phyloP scores from a whole-genome alignment of 2,329 filamentous ascomycete species.

The Teratosphaeria epicoccoides region DNA sequence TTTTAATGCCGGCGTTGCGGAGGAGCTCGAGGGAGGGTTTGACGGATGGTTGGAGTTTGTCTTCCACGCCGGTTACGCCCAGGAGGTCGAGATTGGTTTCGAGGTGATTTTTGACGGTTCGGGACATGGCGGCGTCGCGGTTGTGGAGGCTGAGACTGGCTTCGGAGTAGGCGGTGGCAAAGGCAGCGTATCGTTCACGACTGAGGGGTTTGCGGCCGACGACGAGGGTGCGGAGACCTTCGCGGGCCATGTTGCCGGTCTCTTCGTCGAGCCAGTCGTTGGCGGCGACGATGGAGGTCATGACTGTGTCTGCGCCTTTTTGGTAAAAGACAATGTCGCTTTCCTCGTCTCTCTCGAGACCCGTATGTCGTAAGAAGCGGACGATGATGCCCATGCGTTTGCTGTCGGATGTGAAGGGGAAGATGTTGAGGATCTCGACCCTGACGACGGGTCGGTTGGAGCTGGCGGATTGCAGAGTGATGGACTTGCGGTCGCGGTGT shows the following conservation, averaged over 20 bases:
- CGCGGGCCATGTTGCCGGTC: slow-evolving; percentile 97
- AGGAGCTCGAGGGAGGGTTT: slow-evolving; percentile 91
- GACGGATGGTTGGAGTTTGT: slow-evolving; percentile 90
- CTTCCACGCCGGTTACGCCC: slow-evolving; percentile 95
- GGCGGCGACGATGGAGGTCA: slow-evolving; percentile 86
- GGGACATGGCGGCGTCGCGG: slow-evolving; percentile 72
- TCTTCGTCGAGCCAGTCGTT: slow-evolving; percentile 99
- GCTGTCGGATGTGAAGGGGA: slow-evolving; percentile 94
- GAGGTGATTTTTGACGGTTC: slow-evolving; percentile 67
- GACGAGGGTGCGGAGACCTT: slow-evolving; percentile 86
- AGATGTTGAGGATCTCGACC: slow-evolving; percentile 83
- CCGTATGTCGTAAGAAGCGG: slow-evolving; percentile 50
- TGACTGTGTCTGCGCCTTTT: slow-evolving; percentile 96
- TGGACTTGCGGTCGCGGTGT: slow-evolving; percentile 76
- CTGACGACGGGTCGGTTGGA: slow-evolving; percentile 66
- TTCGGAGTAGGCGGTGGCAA: slow-evolving; percentile 62
- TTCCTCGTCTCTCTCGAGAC: slow-evolving; percentile 39
- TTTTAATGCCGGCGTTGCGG: slow-evolving; percentile 95
- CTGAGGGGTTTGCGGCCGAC: slow-evolving; percentile 87
- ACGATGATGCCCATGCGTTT: slow-evolving; percentile 98
- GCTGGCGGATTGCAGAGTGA: slow-evolving; percentile 68
- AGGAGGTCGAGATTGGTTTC: slow-evolving; percentile 84
- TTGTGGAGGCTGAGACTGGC: slow-evolving; percentile 70
- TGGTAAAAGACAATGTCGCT: slow-evolving; percentile 97
- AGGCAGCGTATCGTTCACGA: slow-evolving; percentile 66